These are phyloP conservation scores for Heteromeles arbutifolia DNA, from an alignment of 306 rosid genomes.

Conservation along the genomic window DNA sequence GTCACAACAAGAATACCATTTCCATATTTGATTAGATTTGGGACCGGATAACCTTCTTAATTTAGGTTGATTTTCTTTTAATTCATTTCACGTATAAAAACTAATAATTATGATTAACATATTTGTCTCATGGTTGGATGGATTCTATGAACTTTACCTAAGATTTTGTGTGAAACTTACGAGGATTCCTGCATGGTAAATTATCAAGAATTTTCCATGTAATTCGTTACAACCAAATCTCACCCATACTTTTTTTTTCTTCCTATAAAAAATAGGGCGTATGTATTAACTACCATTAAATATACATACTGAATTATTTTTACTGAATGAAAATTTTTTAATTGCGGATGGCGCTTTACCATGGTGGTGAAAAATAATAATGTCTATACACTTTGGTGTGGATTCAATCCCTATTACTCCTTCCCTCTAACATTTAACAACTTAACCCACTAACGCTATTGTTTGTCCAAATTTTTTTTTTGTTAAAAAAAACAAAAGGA, in stretches of 20 bases:
- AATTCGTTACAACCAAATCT: too few relatives aligned
- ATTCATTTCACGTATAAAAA: too few relatives aligned
- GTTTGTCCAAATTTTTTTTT: too few relatives aligned
- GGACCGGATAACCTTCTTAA: background rate
- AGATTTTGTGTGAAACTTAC: background rate
- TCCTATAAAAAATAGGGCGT: background rate
- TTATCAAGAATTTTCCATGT: background rate
- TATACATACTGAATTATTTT: background rate
- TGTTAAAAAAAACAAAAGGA: too few relatives aligned
- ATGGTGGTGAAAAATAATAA: too few relatives aligned
- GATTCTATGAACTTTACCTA: background rate
- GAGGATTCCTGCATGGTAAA: background rate
- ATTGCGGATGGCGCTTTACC: too few relatives aligned
- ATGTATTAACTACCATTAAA: background rate
- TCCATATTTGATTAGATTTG: background rate
- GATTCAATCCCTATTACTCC: too few relatives aligned
- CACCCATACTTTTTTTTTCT: background rate
- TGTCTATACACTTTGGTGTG: too few relatives aligned
- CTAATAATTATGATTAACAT: background rate
- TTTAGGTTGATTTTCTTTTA: background rate
- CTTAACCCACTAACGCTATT: too few relatives aligned
- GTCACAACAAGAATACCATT: background rate
- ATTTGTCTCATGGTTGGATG: background rate
- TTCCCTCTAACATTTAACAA: too few relatives aligned
- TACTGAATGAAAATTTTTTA: background rate